These are phyloP conservation scores for Globisporangium mamillatum DNA, from an alignment of 352 stramenopile species.

Conservation along the genomic window DNA sequence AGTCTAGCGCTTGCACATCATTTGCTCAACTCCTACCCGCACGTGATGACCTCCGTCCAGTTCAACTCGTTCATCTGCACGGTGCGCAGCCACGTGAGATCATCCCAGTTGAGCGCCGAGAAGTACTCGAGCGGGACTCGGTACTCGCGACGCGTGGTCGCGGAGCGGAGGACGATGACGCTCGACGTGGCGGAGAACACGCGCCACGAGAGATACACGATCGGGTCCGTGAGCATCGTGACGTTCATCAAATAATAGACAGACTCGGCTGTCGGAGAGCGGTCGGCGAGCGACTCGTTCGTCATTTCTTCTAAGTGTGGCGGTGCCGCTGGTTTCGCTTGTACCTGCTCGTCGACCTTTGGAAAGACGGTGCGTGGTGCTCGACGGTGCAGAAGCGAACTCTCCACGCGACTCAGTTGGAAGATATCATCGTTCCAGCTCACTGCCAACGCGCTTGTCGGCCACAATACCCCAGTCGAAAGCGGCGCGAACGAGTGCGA, in stretches of 20 bases:
- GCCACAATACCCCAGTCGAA: not conserved
- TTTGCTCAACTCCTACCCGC: not conserved
- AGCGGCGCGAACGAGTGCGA: conserved; percentile 12
- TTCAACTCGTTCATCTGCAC: not conserved
- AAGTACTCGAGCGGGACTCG: not conserved
- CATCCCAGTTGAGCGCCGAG: not conserved
- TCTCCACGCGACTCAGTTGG: not conserved
- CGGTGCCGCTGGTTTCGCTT: no score
- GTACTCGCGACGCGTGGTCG: not conserved
- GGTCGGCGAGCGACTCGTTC: conserved; percentile 12
- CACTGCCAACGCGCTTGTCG: conserved; percentile 1
- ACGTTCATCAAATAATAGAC: conserved; percentile 30
- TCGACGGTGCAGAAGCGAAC: not conserved
- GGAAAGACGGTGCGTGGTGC: not conserved
- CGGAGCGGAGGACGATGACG: not conserved
- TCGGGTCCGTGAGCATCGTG: conserved; percentile 26
- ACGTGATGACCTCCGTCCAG: conserved; percentile 10
- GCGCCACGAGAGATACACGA: conserved; percentile 4
- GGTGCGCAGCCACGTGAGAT: not conserved
- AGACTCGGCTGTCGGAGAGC: not conserved
- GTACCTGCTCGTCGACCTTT: no score
- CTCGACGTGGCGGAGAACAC: not conserved
- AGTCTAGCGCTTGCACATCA: not conserved
- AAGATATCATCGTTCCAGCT: conserved; percentile 17
- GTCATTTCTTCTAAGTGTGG: no score